Evolutionary conservation across 306 rosid genomes (phyloP).

Genomic region (Macrotyloma uniflorum): DNA sequence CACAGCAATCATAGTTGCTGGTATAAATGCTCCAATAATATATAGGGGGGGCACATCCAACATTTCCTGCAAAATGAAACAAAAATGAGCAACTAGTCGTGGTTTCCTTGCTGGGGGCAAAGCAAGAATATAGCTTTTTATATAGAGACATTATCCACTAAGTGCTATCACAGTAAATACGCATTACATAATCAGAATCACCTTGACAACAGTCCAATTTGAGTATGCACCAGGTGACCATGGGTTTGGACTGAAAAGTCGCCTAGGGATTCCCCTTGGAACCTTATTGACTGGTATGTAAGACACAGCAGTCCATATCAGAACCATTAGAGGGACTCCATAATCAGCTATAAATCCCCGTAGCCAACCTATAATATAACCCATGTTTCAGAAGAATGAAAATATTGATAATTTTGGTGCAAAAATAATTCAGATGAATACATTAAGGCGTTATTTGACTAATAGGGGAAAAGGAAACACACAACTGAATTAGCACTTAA

Average conservation of each 20-base stretch:
- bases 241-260: slow-evolving; percentile 96
- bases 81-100: slow-evolving; percentile 39
- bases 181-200: slow-evolving; percentile 38
- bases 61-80: slow-evolving; percentile 76
- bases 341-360: slow-evolving; percentile 89
- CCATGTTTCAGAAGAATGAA: slow-evolving; percentile 37
- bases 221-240: slow-evolving; percentile 97
- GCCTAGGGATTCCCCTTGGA: slow-evolving; percentile 88
- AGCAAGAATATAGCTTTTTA: slow-evolving; percentile 12
- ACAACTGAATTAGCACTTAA: slow-evolving; percentile 4
- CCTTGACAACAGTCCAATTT: slow-evolving; percentile 94
- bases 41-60: slow-evolving; percentile 77
- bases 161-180: neutral
- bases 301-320: slow-evolving; percentile 85
- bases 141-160: slow-evolving; percentile 1
- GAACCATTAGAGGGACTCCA: slow-evolving; percentile 95
- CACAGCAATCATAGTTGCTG: slow-evolving; percentile 97
- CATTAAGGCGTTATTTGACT: neutral
- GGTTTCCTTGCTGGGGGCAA: slow-evolving; percentile 13
- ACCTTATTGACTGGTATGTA: slow-evolving; percentile 83
- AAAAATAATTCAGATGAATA: slow-evolving; percentile 16
- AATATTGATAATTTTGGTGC: slow-evolving; percentile 1
- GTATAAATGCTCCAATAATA: slow-evolving; percentile 92
- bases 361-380: slow-evolving; percentile 61
- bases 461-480: neutral